Base-by-base conservation (phyloP, 208 protist genomes). In the Leptomonas seymouri region DNA sequence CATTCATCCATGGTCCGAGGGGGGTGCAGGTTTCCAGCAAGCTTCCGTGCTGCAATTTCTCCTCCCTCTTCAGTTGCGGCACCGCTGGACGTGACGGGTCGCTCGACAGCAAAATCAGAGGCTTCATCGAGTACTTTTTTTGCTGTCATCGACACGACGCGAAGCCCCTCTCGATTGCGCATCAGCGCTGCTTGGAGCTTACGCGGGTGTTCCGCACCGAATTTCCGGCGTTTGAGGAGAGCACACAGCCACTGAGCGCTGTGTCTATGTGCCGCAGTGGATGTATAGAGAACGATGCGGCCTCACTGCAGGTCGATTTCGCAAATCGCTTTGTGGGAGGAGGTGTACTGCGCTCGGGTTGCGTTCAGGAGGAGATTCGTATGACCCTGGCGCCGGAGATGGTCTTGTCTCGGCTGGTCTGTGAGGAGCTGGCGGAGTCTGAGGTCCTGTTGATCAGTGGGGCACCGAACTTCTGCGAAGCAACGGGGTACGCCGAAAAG, bases 331-430 rank as follows among this genome's bases (percentile, higher is more conserved):
- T 82, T 21, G 71, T 97, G 25, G 94, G 94, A 36, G 93, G 93
- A 54, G 91, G 94, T 48, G 87, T 95, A 23, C 67, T 98, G 31
- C 45, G 65, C n/a, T 71, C 66, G 34, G 93, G 91, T 15, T 95
- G 88, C 67, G 89, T 97, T 14, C 94, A 97, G 74, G 94, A 97
- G 67, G 94, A 97, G 58, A 97, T 97, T 48, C 80, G 86, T 34
- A 96, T 98, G 66, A 69, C 87, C 4, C 80, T 92, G 4, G 84
- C 74, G 12, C 93, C 93, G 4, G 93, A 96, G 71, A 72, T 93
- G 18, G 58, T 96, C 20, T 64, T 95, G n/a, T 77, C 85, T 7
- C 72, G 78, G 34, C 73, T 97, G 14, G 50, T 97, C 15, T 93
- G 82, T 45, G 84, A 90, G 55, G 57, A 66, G 23, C 66, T 97